A percentile compares a stretch with the other conserved stretches of the same genome.
phyloP scores from a whole-genome alignment of 345 rosid genomes.

The Moricandia arvensis region DNA sequence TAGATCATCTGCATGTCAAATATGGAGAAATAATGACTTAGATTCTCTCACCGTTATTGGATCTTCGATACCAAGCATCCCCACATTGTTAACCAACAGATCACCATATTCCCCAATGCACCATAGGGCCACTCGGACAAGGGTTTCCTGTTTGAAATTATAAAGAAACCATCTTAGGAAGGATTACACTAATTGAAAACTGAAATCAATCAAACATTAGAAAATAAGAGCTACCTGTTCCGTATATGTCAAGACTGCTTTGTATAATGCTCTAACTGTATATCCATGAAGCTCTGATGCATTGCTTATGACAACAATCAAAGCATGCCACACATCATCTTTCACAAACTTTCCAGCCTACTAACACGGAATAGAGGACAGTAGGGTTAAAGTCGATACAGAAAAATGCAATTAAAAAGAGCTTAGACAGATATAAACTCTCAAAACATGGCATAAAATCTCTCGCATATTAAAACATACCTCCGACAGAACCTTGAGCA shows the following conservation, averaged over 20 bases:
- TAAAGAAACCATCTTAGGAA: slow-evolving; percentile 28
- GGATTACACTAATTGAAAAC: slow-evolving; percentile 9
- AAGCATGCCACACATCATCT: slow-evolving; percentile 98
- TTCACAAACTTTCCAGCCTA: slow-evolving; percentile 99
- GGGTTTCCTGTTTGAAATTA: slow-evolving; percentile 64
- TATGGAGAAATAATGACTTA: not conserved
- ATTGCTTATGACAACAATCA: slow-evolving; percentile 89
- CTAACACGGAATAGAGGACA: slow-evolving; percentile 44
- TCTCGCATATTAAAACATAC: slow-evolving; percentile 46
- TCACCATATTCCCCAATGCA: slow-evolving; percentile 99
- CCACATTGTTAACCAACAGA: slow-evolving; percentile 78
- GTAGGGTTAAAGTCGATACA: slow-evolving; percentile 24
- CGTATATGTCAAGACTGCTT: slow-evolving; percentile 64
- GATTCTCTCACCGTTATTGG: slow-evolving; percentile 71
- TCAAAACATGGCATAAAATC: slow-evolving; percentile 16
- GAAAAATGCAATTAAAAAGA: not conserved
- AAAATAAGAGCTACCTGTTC: slow-evolving; percentile 70
- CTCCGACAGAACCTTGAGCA: slow-evolving; percentile 99
- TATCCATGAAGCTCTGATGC: slow-evolving; percentile 97
- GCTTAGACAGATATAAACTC: slow-evolving; percentile 10
- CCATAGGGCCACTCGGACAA: slow-evolving; percentile 96
- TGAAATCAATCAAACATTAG: slow-evolving; percentile 11
- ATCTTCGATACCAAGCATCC: slow-evolving; percentile 86
- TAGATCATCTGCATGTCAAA: slow-evolving; percentile 1
- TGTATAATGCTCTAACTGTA: slow-evolving; percentile 81